Base-by-base conservation (phyloP, 257 asterid species). In the Capsicum rhomboideum region DNA sequence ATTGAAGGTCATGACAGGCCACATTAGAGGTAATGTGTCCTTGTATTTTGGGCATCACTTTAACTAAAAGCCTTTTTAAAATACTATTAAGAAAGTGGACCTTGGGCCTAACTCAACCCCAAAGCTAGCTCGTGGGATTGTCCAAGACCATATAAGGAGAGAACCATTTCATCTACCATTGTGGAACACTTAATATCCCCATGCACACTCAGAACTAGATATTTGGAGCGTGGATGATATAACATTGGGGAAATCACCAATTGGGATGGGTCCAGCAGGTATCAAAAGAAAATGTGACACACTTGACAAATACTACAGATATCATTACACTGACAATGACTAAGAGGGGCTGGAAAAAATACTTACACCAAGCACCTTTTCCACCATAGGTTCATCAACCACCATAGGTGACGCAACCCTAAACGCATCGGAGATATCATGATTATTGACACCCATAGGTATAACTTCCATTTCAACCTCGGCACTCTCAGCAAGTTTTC, bases 381-480 rank as follows among this genome's bases (percentile, higher is more conserved):
- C 99, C 92, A 97, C 86, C 97, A 93, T 91, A 88, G 98, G 86
- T 90, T 95, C 98, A 89, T 97, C 99, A 83, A 93, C 96, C 85
- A 93, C 82, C 90, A 92, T 86, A 88, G 97, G 94, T 71, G 96
- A 88, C 21, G 90, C 80, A 82, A 87, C 87, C 87, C 92, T 90
- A 85, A 93, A 92, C 56, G 97, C 94, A 88, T 82, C 90, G 55
- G 98, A 90, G 75, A 95, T 90, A 37, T 93, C 99, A 86, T 92
- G 98, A 85, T 88, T 94, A 88, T 93, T 93, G 55, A 90, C 93
- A 83, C 94, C 93, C 88, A 97, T 94, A 37, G 98, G 99, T 75
- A 97, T 95, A 82, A 97, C 97, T 90, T 97, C 99, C 98, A 95
- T 92, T 90, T 97, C 99, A 83, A 95, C 97, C 88, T 95, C 99